These are phyloP conservation scores for Manihot esculenta DNA, from an alignment of 441 rosid species.

Conservation along the genomic window DNA sequence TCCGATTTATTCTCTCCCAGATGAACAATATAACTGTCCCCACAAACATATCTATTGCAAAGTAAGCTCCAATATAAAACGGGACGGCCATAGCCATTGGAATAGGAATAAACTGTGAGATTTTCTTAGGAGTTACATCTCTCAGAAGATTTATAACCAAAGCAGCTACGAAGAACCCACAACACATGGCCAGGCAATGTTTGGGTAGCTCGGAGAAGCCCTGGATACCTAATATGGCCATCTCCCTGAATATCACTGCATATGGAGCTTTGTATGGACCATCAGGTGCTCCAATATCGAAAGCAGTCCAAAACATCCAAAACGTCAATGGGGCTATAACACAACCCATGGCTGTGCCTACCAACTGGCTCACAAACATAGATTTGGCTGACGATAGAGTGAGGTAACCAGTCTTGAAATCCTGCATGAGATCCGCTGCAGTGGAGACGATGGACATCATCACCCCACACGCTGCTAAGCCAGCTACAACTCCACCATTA, in stretches of 20 bases:
- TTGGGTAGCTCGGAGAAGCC: constrained; percentile 85
- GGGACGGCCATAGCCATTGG: constrained; percentile 94
- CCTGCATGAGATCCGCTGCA: constrained; percentile 96
- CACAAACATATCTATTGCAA: constrained; percentile 86
- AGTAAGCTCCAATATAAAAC: constrained; percentile 87
- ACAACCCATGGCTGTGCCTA: constrained; percentile 89
- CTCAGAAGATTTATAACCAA: constrained; percentile 61
- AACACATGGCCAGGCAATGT: constrained; percentile 72
- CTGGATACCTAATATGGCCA: constrained; percentile 76
- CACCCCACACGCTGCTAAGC: constrained; percentile 81
- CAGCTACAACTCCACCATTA: constrained; percentile 84
- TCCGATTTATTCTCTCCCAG: constrained; percentile 69
- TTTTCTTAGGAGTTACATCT: constrained; percentile 58
- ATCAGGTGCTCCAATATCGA: constrained; percentile 74
- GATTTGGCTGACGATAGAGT: constrained; percentile 93
- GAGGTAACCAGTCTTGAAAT: constrained; percentile 86
- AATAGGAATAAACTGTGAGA: constrained; percentile 76
- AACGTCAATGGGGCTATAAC: constrained; percentile 82
- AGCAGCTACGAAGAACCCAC: constrained; percentile 70
- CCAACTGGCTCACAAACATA: constrained; percentile 86
- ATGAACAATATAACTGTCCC: constrained; percentile 69
- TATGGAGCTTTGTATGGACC: constrained; percentile 90
- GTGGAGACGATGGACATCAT: constrained; percentile 95
- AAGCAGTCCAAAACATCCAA: constrained; percentile 84
- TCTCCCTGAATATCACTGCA: constrained; percentile 81